These are phyloP conservation scores for Penicillium freii DNA, from an alignment of 2,329 filamentous ascomycete genomes.

Conservation along the genomic window DNA sequence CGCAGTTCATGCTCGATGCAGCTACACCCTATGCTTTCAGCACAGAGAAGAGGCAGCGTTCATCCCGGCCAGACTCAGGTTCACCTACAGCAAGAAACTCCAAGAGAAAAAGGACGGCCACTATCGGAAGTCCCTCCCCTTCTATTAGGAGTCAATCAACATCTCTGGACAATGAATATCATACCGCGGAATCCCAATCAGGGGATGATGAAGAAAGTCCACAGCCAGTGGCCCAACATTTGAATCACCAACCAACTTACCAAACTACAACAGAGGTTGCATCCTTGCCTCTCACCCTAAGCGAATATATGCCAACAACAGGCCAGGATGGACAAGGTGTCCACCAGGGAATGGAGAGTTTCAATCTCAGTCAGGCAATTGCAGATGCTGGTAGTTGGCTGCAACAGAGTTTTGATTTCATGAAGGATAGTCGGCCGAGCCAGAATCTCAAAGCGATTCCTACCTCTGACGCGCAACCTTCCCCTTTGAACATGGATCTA, in stretches of 20 bases:
- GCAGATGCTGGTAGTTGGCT: conserved; percentile 47
- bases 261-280: conserved; percentile 11
- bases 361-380: conserved; percentile 46
- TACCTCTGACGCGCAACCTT: conserved; percentile 5
- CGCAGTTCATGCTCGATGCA: conserved; percentile 43
- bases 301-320: conserved; percentile 33
- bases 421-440: conserved; percentile 31
- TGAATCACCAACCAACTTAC: neutral
- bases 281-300: conserved; percentile 33
- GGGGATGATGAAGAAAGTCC: neutral
- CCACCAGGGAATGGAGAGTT: conserved; percentile 33
- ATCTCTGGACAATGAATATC: conserved; percentile 3
- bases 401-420: conserved; percentile 45
- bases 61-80: conserved; percentile 5
- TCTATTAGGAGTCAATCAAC: neutral
- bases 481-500: conserved; percentile 20
- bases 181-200: conserved; percentile 8
- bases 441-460: conserved; percentile 1
- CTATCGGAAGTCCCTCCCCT: neutral
- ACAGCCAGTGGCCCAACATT: neutral
- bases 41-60: conserved; percentile 26
- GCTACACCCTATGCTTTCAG: conserved; percentile 42
- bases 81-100: neutral
- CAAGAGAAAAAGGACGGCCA: neutral
- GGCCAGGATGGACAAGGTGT: conserved; percentile 38